Conservation (phyloP, 1,139 yeast genomes). For the Yamadazyma triangularis region DNA sequence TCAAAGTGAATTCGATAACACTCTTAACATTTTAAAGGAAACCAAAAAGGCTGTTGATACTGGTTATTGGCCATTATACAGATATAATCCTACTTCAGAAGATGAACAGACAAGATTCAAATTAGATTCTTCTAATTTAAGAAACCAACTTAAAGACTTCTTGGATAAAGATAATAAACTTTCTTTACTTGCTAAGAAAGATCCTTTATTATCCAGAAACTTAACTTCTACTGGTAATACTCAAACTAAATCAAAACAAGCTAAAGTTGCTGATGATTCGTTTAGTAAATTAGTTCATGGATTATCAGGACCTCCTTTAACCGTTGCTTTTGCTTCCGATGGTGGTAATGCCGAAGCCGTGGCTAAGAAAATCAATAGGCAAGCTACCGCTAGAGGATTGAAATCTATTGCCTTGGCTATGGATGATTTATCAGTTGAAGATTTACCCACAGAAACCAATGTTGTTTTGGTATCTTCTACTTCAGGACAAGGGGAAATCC, state of each 20-base stretch:
- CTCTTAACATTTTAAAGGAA: slow-evolving; percentile 74
- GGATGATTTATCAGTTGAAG: slow-evolving; percentile 84
- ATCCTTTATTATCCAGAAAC: slow-evolving; percentile 77
- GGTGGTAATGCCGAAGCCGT: slow-evolving; percentile 89
- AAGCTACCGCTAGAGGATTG: slow-evolving; percentile 83
- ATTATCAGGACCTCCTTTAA: slow-evolving; percentile 87
- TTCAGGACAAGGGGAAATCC: slow-evolving; percentile 98
- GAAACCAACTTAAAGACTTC: slow-evolving; percentile 71
- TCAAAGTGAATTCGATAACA: slow-evolving; percentile 58
- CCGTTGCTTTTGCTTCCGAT: slow-evolving; percentile 89
- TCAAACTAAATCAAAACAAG: slow-evolving; percentile 57
- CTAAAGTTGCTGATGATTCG: slow-evolving; percentile 70
- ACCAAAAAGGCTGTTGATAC: slow-evolving; percentile 88
- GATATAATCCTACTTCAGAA: slow-evolving; percentile 64
- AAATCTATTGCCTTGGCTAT: slow-evolving; percentile 73
- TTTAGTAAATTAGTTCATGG: slow-evolving; percentile 76
- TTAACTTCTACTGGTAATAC: slow-evolving; percentile 58
- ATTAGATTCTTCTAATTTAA: slow-evolving; percentile 79
- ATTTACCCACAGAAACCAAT: slow-evolving; percentile 75
- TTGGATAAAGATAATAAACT: slow-evolving; percentile 87
- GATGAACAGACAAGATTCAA: slow-evolving; percentile 55
- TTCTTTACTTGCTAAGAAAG: slow-evolving; percentile 63
- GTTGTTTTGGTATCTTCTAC: slow-evolving; percentile 82
- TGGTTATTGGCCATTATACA: slow-evolving; percentile 94
- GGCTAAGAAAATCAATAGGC: slow-evolving; percentile 76